phyloP scores from a whole-genome alignment of 2,329 filamentous ascomycete species.

The Dothideomycetes sp. region DNA sequence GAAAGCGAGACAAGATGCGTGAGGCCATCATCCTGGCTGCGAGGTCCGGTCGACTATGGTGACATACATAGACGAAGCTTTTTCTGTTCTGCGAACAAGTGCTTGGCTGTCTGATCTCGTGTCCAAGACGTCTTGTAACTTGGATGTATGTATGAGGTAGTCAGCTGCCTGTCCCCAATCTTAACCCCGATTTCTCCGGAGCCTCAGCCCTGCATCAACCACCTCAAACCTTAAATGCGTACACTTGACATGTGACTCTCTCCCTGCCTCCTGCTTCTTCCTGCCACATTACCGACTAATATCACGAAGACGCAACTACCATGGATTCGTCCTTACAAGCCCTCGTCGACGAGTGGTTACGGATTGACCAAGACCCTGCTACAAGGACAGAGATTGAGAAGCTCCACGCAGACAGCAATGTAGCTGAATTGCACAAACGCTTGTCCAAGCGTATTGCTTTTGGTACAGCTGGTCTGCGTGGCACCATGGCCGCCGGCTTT shows the following conservation, averaged over 20 bases:
- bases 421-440: slow-evolving; percentile 42
- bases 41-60: too few species aligned
- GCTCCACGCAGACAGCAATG: slow-evolving; percentile 37
- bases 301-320: not conserved
- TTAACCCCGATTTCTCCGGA: slow-evolving; percentile 1
- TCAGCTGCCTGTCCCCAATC: too few species aligned
- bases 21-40: slow-evolving; percentile 40
- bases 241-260: not conserved
- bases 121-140: too few species aligned
- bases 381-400: slow-evolving; percentile 47
- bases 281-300: not conserved
- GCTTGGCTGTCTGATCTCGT: too few species aligned
- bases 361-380: slow-evolving; percentile 45
- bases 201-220: not conserved
- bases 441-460: slow-evolving; percentile 51
- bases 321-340: slow-evolving; percentile 24
- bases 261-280: not conserved
- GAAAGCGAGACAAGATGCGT: slow-evolving; percentile 43
- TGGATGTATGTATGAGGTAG: too few species aligned
- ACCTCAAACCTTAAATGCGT: slow-evolving; percentile 1
- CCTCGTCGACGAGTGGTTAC: slow-evolving; percentile 49
- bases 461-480: slow-evolving; percentile 53
- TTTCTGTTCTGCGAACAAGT: too few species aligned
- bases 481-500: slow-evolving; percentile 58
- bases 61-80: too few species aligned